Evolutionary conservation across 768 basidiomycete species (phyloP).

Genomic region (Favolaschia claudopus): DNA sequence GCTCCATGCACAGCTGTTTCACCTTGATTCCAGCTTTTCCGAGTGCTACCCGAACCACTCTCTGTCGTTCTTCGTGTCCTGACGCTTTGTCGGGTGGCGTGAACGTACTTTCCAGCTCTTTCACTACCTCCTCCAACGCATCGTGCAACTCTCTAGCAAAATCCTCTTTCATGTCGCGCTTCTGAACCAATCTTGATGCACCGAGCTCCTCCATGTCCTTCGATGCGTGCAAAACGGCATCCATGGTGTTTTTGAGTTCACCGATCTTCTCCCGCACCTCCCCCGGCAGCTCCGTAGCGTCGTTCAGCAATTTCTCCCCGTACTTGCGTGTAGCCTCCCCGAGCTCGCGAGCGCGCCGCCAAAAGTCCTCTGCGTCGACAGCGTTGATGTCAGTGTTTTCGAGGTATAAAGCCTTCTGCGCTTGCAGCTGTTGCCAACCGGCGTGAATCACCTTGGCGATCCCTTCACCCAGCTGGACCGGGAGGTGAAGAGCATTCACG

Average conservation of each 20-base stretch:
- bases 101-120: conserved; percentile 35
- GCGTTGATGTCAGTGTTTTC: neutral
- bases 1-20: conserved; percentile 28
- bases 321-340: conserved; percentile 21
- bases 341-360: conserved; percentile 14
- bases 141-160: no score
- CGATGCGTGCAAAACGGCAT: conserved; percentile 26
- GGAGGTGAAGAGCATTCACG: neutral
- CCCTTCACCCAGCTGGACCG: neutral
- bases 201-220: conserved; percentile 16
- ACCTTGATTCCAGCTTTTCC: conserved; percentile 35
- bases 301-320: conserved; percentile 26
- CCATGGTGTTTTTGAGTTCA: conserved; percentile 31
- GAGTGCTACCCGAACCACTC: conserved; percentile 30
- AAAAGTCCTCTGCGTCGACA: conserved; percentile 12
- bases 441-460: neutral
- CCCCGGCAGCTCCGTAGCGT: conserved; percentile 16
- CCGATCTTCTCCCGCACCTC: conserved; percentile 27
- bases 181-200: neutral
- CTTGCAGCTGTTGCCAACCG: neutral
- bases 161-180: conserved; percentile 20
- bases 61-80: conserved; percentile 34
- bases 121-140: conserved; percentile 31
- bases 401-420: neutral
- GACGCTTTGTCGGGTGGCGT: conserved; percentile 40